These are phyloP conservation scores for Brassica cretica DNA, from an alignment of 345 rosid species.

Conservation along the genomic window DNA sequence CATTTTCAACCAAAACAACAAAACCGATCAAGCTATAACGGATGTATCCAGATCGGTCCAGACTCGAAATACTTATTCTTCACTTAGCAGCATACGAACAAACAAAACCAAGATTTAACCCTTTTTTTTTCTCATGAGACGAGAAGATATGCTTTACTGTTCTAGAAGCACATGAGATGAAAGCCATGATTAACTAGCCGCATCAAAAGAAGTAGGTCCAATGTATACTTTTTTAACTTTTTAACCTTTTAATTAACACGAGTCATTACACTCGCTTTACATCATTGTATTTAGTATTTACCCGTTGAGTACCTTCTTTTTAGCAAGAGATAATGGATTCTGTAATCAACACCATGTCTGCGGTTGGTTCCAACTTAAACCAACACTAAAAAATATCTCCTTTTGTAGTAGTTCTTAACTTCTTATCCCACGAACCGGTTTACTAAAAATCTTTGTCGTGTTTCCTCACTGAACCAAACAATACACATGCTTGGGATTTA, in stretches of 20 bases:
- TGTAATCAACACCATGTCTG: conserved; percentile 15
- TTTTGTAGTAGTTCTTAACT: not conserved
- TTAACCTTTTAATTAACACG: conserved; percentile 33
- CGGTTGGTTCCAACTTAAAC: conserved; percentile 23
- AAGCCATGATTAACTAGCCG: conserved; percentile 22
- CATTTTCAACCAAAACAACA: conserved; percentile 26
- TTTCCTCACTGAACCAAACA: not conserved
- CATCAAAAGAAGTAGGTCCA: conserved; percentile 36
- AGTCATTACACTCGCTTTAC: conserved; percentile 28
- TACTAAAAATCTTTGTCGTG: not conserved
- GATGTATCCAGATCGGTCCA: not conserved
- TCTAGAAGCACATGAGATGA: conserved; percentile 29
- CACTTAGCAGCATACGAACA: not conserved
- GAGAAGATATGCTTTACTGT: conserved; percentile 6
- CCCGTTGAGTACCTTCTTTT: conserved; percentile 7
- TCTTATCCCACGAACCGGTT: not conserved
- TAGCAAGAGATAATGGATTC: conserved; percentile 13
- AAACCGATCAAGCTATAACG: not conserved
- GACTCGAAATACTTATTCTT: not conserved
- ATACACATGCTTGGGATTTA: not conserved
- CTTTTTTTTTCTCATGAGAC: not conserved
- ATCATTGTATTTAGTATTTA: conserved; percentile 27
- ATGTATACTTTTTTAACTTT: conserved; percentile 8
- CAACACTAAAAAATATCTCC: not conserved
- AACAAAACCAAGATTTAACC: not conserved